Conservation (phyloP, 345 rosid species). For the Aquilaria yunnanensis region DNA sequence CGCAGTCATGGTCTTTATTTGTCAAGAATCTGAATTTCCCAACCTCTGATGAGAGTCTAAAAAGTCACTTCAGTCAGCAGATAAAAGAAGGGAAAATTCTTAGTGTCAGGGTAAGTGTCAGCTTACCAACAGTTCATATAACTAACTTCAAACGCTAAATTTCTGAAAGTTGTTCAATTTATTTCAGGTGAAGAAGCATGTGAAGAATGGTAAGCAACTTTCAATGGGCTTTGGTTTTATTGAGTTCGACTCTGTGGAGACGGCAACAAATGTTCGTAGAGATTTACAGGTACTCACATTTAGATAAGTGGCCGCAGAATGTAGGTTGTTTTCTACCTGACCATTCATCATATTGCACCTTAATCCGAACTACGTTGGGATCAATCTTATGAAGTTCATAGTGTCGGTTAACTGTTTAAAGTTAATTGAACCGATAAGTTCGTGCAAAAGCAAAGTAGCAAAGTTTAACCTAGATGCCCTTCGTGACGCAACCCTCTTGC, state of each 20-base stretch:
- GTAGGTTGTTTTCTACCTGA: not conserved
- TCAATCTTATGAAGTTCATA: too few species aligned
- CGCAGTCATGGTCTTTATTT: constrained; percentile 77
- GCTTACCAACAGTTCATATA: too few species aligned
- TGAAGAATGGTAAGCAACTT: constrained; percentile 71
- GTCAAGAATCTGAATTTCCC: constrained; percentile 92
- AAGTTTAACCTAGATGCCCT: too few species aligned
- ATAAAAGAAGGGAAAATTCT: constrained; percentile 65
- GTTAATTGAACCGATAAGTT: too few species aligned
- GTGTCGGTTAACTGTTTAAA: too few species aligned
- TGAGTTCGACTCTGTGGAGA: constrained; percentile 81
- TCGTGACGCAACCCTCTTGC: too few species aligned
- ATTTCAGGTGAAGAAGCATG: constrained; percentile 71
- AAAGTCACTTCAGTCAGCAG: constrained; percentile 57
- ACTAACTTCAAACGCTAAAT: too few species aligned
- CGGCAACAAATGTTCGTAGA: constrained; percentile 53
- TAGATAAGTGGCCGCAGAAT: not conserved
- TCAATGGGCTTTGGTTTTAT: constrained; percentile 93
- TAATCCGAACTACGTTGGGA: too few species aligned
- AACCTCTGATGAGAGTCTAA: constrained; percentile 75
- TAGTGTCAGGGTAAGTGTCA: constrained; percentile 65
- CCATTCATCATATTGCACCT: too few species aligned
- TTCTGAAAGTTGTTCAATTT: too few species aligned
- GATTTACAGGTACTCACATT: constrained; percentile 62
- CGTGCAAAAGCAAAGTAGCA: too few species aligned